These are phyloP conservation scores for Epichloe uncinata DNA, from an alignment of 2,329 filamentous ascomycete species.

Conservation along the genomic window DNA sequence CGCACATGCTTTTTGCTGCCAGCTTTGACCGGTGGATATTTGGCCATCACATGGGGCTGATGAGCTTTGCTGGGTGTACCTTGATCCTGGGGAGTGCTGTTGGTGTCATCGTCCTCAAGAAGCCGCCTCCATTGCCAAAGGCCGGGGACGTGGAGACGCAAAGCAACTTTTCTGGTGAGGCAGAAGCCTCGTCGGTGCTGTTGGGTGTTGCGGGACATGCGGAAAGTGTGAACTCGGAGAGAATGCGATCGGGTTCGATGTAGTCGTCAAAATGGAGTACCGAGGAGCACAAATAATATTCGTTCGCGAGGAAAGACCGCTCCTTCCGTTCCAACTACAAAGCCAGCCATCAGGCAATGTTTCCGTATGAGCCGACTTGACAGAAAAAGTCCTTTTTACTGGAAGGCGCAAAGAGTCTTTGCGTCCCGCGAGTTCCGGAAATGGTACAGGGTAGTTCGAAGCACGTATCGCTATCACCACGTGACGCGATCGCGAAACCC, in stretches of 20 bases:
- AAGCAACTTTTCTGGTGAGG: constrained; percentile 15
- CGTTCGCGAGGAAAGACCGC: no score
- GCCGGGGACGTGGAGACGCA: constrained; percentile 22
- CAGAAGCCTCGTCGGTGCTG: constrained; percentile 29
- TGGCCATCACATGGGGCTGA: constrained; percentile 34
- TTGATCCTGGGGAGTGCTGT: constrained; percentile 41
- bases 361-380: no score
- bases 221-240: constrained; percentile 8
- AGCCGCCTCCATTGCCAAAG: constrained; percentile 17
- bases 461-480: not conserved
- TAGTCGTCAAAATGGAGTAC: no score
- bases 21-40: constrained; percentile 40
- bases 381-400: no score
- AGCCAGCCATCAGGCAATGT: no score
- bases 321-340: no score
- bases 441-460: not conserved
- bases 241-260: not conserved
- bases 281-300: no score
- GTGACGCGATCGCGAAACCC: not conserved
- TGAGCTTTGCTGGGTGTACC: constrained; percentile 36
- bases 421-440: no score
- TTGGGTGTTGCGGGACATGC: constrained; percentile 16
- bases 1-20: constrained; percentile 43
- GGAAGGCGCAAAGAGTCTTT: no score
- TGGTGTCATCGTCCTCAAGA: constrained; percentile 34